Conservation (phyloP, 2,329 filamentous ascomycete genomes). For the Claviceps capensis region DNA sequence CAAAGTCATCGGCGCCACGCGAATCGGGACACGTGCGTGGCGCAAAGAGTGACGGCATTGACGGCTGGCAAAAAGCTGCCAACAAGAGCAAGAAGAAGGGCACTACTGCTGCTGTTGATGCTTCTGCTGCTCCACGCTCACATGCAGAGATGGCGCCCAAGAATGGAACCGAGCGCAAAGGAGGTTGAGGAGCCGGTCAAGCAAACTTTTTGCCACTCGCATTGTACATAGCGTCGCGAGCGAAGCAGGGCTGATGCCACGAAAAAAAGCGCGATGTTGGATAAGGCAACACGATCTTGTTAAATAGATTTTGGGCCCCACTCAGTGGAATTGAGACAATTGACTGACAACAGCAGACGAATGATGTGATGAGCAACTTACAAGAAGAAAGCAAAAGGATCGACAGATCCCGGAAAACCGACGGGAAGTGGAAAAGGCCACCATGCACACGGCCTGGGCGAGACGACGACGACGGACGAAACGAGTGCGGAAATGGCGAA, state of each 20-base stretch:
- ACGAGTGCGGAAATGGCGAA: too few species aligned
- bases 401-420: background rate
- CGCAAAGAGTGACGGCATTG: constrained; percentile 40
- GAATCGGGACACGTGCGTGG: constrained; percentile 40
- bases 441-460: background rate
- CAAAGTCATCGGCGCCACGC: constrained; percentile 26
- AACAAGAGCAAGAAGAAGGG: constrained; percentile 35
- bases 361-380: constrained; percentile 1
- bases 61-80: constrained; percentile 46
- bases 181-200: constrained; percentile 23
- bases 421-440: background rate
- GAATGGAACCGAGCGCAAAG: constrained; percentile 48
- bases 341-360: constrained; percentile 1
- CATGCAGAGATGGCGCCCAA: constrained; percentile 42
- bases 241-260: background rate
- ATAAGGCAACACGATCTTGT: constrained; percentile 4
- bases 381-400: background rate
- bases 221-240: background rate
- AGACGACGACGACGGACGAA: background rate
- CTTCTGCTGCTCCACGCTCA: constrained; percentile 21
- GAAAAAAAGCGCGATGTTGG: constrained; percentile 2
- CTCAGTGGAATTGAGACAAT: background rate
- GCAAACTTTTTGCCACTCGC: background rate
- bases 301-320: constrained; percentile 3
- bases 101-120: constrained; percentile 32